Evolutionary conservation across 805 yeast species (phyloP).

Genomic region (Barnettozyma pratensis): DNA sequence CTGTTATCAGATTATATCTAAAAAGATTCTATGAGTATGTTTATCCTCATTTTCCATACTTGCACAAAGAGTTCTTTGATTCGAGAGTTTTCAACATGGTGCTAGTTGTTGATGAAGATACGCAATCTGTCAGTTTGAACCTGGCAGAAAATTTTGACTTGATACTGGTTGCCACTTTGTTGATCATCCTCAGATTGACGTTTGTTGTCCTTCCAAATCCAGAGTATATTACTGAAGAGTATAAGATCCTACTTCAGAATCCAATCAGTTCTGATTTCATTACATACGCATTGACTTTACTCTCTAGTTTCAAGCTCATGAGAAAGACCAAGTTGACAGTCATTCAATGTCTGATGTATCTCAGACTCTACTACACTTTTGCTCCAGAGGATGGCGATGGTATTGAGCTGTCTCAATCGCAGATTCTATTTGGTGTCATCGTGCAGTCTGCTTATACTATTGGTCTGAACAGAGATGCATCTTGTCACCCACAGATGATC

Average conservation of each 20-base stretch:
- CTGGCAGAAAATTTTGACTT: conserved; percentile 37
- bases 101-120: conserved; percentile 29
- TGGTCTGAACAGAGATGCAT: conserved; percentile 47
- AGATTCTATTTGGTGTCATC: conserved; percentile 32
- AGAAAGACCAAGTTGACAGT: conserved; percentile 34
- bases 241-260: conserved; percentile 25
- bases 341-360: conserved; percentile 39
- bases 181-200: conserved; percentile 37
- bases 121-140: conserved; percentile 23
- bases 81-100: conserved; percentile 26
- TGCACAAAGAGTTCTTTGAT: conserved; percentile 35
- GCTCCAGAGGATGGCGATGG: conserved; percentile 50
- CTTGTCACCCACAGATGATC: conserved; percentile 18
- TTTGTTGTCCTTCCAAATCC: conserved; percentile 34
- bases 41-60: conserved; percentile 44
- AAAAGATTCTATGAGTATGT: conserved; percentile 37
- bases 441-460: conserved; percentile 40
- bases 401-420: conserved; percentile 37
- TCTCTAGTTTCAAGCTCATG: conserved; percentile 37
- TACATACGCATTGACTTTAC: conserved; percentile 33
- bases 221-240: conserved; percentile 10
- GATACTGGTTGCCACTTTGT: conserved; percentile 34
- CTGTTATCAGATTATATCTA: conserved; percentile 36
- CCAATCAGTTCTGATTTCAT: conserved; percentile 37
- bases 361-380: conserved; percentile 34